Evolutionary conservation across 345 rosid genomes (phyloP).

Genomic region (Syzygium aqueum): DNA sequence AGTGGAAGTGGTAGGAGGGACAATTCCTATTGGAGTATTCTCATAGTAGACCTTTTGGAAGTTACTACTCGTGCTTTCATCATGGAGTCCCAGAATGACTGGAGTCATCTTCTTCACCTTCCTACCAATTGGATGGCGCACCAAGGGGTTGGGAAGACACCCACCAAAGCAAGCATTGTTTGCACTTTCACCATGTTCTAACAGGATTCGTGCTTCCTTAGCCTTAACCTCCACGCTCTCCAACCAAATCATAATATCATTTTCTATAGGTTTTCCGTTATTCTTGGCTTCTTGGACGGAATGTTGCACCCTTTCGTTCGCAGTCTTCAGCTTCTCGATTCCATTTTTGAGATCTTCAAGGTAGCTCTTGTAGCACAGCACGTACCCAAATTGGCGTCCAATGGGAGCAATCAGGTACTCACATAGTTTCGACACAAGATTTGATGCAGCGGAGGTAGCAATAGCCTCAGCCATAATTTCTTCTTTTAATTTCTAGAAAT

Average conservation of each 20-base stretch:
- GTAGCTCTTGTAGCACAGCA: background rate
- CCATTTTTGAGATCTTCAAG: background rate
- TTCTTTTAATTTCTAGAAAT: too few species aligned
- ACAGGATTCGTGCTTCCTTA: fast-evolving
- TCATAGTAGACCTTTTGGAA: background rate
- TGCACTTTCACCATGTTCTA: background rate
- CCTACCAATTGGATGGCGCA: background rate
- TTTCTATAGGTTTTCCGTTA: fast-evolving
- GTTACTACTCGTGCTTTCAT: background rate
- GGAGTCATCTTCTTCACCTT: fast-evolving
- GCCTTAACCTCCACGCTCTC: fast-evolving
- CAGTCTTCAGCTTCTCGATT: background rate
- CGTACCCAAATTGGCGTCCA: background rate
- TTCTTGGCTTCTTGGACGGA: fast-evolving
- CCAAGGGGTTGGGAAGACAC: background rate
- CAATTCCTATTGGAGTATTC: background rate
- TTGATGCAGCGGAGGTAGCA: too few species aligned
- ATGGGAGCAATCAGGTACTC: background rate
- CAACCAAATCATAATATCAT: fast-evolving
- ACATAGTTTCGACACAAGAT: fast-evolving
- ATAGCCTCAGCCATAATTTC: background rate
- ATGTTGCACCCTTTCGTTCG: background rate
- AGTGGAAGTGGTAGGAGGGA: fast-evolving
- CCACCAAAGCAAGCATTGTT: background rate
- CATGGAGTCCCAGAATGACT: background rate